Evolutionary conservation across 768 basidiomycete genomes (phyloP).

Genomic region (Roridomyces roridus): DNA sequence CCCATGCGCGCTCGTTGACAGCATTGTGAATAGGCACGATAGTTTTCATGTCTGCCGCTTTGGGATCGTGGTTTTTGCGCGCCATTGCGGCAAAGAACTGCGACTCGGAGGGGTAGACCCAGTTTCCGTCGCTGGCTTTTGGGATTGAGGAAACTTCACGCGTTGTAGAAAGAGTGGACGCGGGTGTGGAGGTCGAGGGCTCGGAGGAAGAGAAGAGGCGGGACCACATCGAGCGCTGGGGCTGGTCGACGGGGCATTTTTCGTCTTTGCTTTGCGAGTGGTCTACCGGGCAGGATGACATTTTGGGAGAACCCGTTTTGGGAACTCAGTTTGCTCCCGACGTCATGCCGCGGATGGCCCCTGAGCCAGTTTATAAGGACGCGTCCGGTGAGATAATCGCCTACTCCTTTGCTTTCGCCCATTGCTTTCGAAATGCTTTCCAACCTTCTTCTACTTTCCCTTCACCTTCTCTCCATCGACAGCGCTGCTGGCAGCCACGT

Average conservation of each 20-base stretch:
- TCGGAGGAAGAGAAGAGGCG: slow-evolving; percentile 42
- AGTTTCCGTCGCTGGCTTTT: slow-evolving; percentile 69
- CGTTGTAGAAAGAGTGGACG: slow-evolving; percentile 61
- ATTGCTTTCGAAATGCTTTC: too few relatives aligned
- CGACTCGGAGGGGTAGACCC: slow-evolving; percentile 99
- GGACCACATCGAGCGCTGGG: slow-evolving; percentile 46
- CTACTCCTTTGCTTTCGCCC: too few relatives aligned
- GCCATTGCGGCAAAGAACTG: slow-evolving; percentile 99
- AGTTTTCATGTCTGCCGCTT: slow-evolving; percentile 88
- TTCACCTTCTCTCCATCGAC: slow-evolving; percentile 2
- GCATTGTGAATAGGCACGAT: slow-evolving; percentile 99
- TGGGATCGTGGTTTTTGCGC: slow-evolving; percentile 91
- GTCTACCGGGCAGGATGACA: slow-evolving; percentile 25
- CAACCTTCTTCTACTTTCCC: neutral
- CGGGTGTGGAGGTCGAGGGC: slow-evolving; percentile 25
- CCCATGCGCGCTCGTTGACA: slow-evolving; percentile 95
- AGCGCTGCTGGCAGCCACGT: neutral
- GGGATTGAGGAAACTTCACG: slow-evolving; percentile 92
- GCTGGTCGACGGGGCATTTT: slow-evolving; percentile 47
- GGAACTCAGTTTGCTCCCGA: too few relatives aligned
- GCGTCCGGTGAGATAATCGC: too few relatives aligned
- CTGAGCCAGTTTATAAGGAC: too few relatives aligned
- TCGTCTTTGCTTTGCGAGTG: slow-evolving; percentile 13
- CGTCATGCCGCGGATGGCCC: too few relatives aligned
- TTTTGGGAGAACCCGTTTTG: too few relatives aligned